Base-by-base conservation (phyloP, 805 yeast species). In the Helenozyma rhizophorensis region DNA sequence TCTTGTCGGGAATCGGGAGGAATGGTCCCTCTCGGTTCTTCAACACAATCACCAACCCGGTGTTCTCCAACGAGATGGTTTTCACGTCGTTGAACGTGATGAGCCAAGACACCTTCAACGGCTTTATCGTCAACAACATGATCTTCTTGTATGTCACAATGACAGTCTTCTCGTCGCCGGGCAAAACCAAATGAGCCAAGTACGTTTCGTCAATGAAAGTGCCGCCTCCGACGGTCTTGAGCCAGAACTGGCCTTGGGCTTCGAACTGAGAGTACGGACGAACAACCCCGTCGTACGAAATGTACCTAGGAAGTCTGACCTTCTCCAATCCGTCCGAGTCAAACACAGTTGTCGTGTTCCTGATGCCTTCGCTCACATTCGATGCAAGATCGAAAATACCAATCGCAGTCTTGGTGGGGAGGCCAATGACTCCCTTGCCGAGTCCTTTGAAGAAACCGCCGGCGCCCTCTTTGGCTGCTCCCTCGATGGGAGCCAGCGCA, bases 351-450 rank as follows among this genome's bases (percentile, higher is more conserved):
- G 99, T 87, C 0, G 97, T 85, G 54, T 82, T 89, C 39, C 89
- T 72, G 30, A 94, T 88, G 17, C 97, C 97, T 54, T 89, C 97
- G 61, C 95, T 80, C 23, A 93, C 80, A 56, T 86, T 90, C 33
- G 84, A 83, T 1, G 97, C 96, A 42, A 94, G 68, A 54, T 93
- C 99, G 45, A 93, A 80, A 15, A 93, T 55, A 9, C 99, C 99
- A 46, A 90, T 88, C 0, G 96, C 96, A 0, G 97, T 86, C 64
- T 93, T 93, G 0, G 98, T 89, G 0, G 99, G 98, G 19, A 94
- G 62, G 0, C 98, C 98, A 36, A 93, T 76, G n/a, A 94, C 52
- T 9, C 98, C 99, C 50, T 81, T 84, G 4, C 98, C 98, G 3
- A 93, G 53, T 1, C 99, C 99, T 53, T 80, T 86, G 62, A 93